phyloP scores from a whole-genome alignment of 176 grass and related monocot species.

The Tillandsia fasciculata region DNA sequence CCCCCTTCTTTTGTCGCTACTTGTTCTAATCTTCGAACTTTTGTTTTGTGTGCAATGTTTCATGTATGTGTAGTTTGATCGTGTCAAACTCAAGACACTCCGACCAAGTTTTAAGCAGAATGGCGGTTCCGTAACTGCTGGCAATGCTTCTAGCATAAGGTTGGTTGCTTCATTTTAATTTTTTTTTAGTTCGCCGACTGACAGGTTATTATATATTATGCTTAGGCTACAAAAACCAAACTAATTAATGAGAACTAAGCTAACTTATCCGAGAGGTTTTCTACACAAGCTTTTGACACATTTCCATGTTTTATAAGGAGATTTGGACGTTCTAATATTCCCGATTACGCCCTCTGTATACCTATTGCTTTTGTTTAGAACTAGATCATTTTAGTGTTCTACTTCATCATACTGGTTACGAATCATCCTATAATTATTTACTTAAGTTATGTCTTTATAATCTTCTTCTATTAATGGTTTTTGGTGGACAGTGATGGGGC shows the following conservation, averaged over 20 bases:
- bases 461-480: constrained; percentile 13
- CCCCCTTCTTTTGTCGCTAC: no score
- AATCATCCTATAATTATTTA: background rate
- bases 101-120: constrained; percentile 60
- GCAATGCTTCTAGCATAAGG: constrained; percentile 91
- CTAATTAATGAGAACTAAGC: no score
- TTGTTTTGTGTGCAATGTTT: background rate
- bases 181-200: background rate
- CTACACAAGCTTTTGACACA: no score
- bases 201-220: background rate
- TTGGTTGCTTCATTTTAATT: constrained; percentile 7
- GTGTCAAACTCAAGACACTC: constrained; percentile 60
- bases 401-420: no score
- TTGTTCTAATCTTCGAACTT: no score
- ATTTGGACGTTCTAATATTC: no score
- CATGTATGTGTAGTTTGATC: constrained; percentile 37
- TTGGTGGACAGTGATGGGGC: constrained; percentile 59
- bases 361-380: no score
- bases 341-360: no score
- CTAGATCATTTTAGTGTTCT: no score
- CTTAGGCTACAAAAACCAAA: background rate
- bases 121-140: constrained; percentile 60
- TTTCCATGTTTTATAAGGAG: no score
- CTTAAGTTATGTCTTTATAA: background rate
- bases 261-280: no score